Conservation (phyloP, 331 rosid genomes). For the Malus hybrid region DNA sequence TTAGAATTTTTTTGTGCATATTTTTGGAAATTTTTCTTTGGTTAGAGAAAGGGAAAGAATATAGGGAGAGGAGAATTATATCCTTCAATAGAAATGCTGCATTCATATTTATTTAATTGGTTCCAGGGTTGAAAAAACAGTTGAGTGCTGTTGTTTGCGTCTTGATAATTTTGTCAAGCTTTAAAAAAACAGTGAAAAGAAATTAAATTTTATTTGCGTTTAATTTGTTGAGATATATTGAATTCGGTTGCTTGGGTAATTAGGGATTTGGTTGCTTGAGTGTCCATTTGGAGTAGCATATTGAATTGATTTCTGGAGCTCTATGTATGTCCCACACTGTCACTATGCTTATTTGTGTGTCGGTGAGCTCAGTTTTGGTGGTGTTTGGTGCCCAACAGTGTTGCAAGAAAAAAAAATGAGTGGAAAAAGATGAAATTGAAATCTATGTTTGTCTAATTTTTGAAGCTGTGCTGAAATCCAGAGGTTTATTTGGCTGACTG, state of each 20-base stretch:
- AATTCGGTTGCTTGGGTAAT: constrained; percentile 18
- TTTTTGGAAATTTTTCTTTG: too few relatives aligned
- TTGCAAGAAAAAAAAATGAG: not conserved
- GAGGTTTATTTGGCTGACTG: constrained; percentile 4
- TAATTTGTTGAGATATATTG: constrained; percentile 40
- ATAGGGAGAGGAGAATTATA: too few relatives aligned
- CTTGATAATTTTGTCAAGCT: too few relatives aligned
- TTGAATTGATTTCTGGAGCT: too few relatives aligned
- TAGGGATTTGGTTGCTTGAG: constrained; percentile 8
- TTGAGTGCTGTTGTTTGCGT: too few relatives aligned
- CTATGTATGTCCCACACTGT: too few relatives aligned
- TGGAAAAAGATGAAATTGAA: not conserved
- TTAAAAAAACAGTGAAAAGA: too few relatives aligned
- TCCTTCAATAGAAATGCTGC: too few relatives aligned
- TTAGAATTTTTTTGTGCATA: too few relatives aligned
- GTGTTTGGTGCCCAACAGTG: constrained; percentile 8
- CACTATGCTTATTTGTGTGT: not conserved
- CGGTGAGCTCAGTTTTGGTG: constrained; percentile 6
- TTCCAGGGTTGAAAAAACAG: too few relatives aligned
- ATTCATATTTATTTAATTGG: too few relatives aligned
- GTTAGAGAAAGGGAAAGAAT: too few relatives aligned
- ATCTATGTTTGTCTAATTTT: not conserved
- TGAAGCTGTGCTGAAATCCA: not conserved
- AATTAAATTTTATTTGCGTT: constrained; percentile 3
- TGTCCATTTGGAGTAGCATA: not conserved